Evolutionary conservation across 148 eudicot genomes (phyloP), one percentile per base, ranked within the genome.

Genomic region (Nepenthes gracilis): DNA sequence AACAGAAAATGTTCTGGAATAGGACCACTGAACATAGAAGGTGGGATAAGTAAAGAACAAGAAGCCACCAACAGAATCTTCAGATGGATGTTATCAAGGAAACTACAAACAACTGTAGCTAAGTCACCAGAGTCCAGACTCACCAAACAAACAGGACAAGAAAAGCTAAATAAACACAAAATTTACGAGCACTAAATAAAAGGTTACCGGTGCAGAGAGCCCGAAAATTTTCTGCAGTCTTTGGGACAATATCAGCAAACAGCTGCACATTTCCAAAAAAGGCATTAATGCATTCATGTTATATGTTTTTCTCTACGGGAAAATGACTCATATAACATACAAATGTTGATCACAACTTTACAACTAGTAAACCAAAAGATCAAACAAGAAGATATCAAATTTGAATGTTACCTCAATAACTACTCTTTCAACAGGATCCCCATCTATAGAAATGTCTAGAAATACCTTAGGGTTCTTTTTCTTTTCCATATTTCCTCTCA

Each of bases 211-310:
- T 88, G 69, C 98, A 93, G 32, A 93, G 87, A 59, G 85, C 88
- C 57, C 98, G 89, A 54, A 88, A 93, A 73, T 93, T 93, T 81
- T 93, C 98, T 62, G 98, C 95, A 7, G 98, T 93, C 78, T 61
- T 88, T 49, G 98, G 98, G 75, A 93, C 98, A 68, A 68, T 77
- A 83, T 93, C 87, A 43, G 96, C 83, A 78, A 88, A 88, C 51
- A 93, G 87, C 98, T 93, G 80, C 87, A 67, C 60, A 2, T 32
- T 58, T 53, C 34, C 9, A 47, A 45, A 55, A 55, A 6, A 55
- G 33, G 23, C 15, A 13, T 52, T 14, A n/a, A 23, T 23, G 12
- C 36, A 32, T 6, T 11, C 58, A 33, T 8, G 14, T 33, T 36
- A 54, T 9, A 2, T 1, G 0, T 54, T 2, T 7, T 13, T 2